Evolutionary conservation across 768 basidiomycete species (phyloP), one percentile per base, ranked within the genome.

Genomic region (Mycena albidolilacea): DNA sequence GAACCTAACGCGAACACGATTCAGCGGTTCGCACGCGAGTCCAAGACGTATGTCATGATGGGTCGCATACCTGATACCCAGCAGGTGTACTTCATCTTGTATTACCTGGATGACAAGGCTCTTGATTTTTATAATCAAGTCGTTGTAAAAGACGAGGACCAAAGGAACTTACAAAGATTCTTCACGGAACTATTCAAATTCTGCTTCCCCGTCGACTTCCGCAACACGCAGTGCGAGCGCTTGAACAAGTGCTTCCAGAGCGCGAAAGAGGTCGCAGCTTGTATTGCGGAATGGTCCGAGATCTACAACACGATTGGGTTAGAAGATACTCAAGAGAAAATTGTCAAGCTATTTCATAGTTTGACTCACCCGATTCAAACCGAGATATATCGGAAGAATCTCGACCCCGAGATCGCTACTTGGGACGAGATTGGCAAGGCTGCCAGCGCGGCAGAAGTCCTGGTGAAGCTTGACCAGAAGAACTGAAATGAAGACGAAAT

Each of bases 151-250:
- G 57, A 58, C 15, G 37, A 58, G 15, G 15, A 38, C 0, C 3
- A 37, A 5, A 30, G 54, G 54, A 1, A 9, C 10, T 35, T 55
- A 30, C 14, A 35, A n/a, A 23, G 30, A 6, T 55, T 55, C 30
- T 55, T 55, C 12, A 35, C 14, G 0, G 54, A 55, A 11, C 30
- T 55, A 3, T 55, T 55, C 30, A 7, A 55, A 1, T 55, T 55
- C 30, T 83, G 84, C 30, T 85, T 85, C 71, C 83, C 83, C 0
- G 59, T 78, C 0, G 75, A 82, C 46, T 84, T 35, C 62, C 60
- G 37, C 14, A 55, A 63, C n/a, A 54, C 44, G 35, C 62, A 63
- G 48, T 1, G 69, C 3, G 39, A 39, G 10, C 7, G 37, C 5
- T 21, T 70, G 9, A 39, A 63, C 3, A 41, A 15, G 11, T 57